These are phyloP conservation scores for Diaporthe capsici DNA, from an alignment of 2,329 filamentous ascomycete species.

Conservation along the genomic window DNA sequence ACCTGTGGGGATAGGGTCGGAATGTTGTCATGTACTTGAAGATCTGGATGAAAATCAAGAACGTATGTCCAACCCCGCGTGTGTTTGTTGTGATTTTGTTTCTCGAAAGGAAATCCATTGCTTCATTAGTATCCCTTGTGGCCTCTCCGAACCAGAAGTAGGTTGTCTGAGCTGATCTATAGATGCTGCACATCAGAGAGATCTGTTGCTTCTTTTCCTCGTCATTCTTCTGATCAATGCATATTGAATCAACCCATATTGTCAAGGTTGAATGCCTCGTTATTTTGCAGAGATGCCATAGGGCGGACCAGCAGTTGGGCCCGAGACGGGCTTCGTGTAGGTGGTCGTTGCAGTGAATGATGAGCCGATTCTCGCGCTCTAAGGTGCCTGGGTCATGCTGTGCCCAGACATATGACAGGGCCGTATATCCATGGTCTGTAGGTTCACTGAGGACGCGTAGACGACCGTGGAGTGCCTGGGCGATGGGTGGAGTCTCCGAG, in stretches of 20 bases:
- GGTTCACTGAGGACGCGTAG: background rate
- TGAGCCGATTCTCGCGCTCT: background rate
- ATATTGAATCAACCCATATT: background rate
- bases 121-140: background rate
- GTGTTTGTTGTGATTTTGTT: background rate
- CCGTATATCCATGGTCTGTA: background rate
- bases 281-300: background rate
- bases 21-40: too few species aligned
- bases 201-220: background rate
- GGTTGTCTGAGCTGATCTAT: background rate
- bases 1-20: background rate
- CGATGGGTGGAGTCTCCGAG: background rate
- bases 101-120: background rate
- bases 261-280: background rate
- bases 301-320: background rate
- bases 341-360: background rate
- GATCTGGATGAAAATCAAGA: background rate
- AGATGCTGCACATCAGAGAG: background rate
- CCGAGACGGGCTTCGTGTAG: background rate
- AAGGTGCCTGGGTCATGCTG: background rate
- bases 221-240: background rate
- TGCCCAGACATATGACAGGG: background rate
- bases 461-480: background rate
- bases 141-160: constrained; percentile 2
- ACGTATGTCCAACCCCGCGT: background rate